These are phyloP conservation scores for Hypoxylon sp. DNA, from an alignment of 2,329 filamentous ascomycete species.

Conservation along the genomic window DNA sequence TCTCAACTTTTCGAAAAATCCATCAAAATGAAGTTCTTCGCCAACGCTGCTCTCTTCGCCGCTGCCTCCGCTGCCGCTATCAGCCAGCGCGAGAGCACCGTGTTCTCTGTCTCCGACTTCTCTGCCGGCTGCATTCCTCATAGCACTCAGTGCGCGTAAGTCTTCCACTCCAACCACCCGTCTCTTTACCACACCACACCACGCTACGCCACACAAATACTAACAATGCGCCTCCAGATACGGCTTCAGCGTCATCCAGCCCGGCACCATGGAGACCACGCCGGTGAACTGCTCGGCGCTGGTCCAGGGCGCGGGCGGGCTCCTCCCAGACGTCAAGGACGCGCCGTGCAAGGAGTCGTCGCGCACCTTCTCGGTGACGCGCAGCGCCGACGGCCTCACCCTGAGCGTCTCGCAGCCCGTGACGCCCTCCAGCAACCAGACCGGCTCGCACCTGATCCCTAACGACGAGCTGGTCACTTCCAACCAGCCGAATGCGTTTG, in stretches of 20 bases:
- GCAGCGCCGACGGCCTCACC: constrained; percentile 47
- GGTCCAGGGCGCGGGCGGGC: constrained; percentile 44
- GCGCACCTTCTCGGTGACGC: constrained; percentile 51
- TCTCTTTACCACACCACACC: too few relatives aligned
- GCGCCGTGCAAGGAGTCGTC: constrained; percentile 52
- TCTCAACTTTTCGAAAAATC: constrained; percentile 16
- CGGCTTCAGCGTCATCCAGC: constrained; percentile 42
- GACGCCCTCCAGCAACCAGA: constrained; percentile 47
- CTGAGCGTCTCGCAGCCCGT: constrained; percentile 52
- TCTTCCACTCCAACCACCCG: not conserved
- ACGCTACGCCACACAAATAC: not conserved
- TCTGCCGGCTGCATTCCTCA: constrained; percentile 52
- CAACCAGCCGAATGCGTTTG: constrained; percentile 49
- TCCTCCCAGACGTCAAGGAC: constrained; percentile 53
- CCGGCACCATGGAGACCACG: constrained; percentile 50
- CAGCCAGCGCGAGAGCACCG: constrained; percentile 36
- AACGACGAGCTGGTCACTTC: constrained; percentile 46
- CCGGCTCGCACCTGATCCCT: constrained; percentile 51
- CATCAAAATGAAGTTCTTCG: constrained; percentile 51
- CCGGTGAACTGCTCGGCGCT: constrained; percentile 47
- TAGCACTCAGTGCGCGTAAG: constrained; percentile 51
- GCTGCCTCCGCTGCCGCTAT: constrained; percentile 45
- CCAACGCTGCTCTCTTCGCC: constrained; percentile 45
- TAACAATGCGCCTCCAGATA: constrained; percentile 34
- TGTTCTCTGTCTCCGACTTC: constrained; percentile 52